A percentile compares a stretch with the other conserved stretches of the same genome.
phyloP scores from a whole-genome alignment of 169 alveolate genomes.

The Plasmodium malariae region DNA sequence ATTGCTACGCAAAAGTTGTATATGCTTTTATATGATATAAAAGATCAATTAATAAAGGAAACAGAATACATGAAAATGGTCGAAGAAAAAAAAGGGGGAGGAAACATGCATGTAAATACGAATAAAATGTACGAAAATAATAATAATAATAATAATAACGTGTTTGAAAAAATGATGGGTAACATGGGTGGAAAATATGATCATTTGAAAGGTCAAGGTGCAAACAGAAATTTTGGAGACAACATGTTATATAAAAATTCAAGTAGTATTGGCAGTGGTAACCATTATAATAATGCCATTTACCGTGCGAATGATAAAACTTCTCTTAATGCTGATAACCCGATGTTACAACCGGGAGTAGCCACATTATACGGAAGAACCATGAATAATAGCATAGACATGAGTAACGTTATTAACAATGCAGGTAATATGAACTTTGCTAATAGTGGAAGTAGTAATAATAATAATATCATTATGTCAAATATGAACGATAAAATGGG shows the following conservation, averaged over 20 bases:
- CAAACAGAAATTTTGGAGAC: constrained; percentile 9
- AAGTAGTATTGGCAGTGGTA: background rate
- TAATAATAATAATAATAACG: constrained; percentile 5
- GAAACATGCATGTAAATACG: background rate
- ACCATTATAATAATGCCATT: background rate
- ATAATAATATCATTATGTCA: background rate
- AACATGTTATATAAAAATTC: background rate
- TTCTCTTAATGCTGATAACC: background rate
- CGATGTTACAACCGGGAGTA: background rate
- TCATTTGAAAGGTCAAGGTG: background rate
- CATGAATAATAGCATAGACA: background rate
- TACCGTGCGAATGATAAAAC: background rate
- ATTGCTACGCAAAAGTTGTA: constrained; percentile 68
- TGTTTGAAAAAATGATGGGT: constrained; percentile 21
- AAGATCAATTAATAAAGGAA: constrained; percentile 64
- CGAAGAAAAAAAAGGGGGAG: constrained; percentile 6
- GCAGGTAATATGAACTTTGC: background rate
- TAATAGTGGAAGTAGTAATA: background rate
- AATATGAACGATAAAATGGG: constrained; percentile 12
- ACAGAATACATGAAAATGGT: constrained; percentile 11
- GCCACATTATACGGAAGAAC: background rate
- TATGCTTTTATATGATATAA: constrained; percentile 45
- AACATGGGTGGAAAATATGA: constrained; percentile 14
- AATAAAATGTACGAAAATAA: background rate
- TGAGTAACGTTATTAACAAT: background rate